Base-by-base conservation (phyloP, 2,329 filamentous ascomycete species). In the Epichloe gansuensis region DNA sequence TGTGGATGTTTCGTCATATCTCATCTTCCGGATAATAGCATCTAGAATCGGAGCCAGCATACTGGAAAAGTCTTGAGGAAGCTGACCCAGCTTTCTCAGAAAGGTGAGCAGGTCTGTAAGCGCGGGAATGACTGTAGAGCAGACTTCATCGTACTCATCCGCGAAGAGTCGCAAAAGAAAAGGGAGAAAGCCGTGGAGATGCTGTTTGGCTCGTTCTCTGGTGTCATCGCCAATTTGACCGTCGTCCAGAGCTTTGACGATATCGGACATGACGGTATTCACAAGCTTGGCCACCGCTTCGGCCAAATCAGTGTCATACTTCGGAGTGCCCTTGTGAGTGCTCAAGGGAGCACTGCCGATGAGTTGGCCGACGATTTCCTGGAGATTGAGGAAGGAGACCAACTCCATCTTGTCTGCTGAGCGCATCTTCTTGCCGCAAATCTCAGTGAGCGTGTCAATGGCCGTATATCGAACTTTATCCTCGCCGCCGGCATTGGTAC, bases 391-490 rank as follows among this genome's bases (percentile, higher is more conserved):
- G 67, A 95, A 95, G 25, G 82, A 74, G 59, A 98, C 94, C 75
- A 98, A 83, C 61, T 94, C 85, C 61, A 95, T 85, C 76, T 98
- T 98, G 72, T 97, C 91, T 39, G 80, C 75, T 2, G 89, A 77
- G 61, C 88, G 89, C 93, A 98, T 98, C 75, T 97, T 97, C 77
- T 98, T 98, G 66, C 84, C 86, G 53, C 95, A 87, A 59, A 95
- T 95, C 70, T 98, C 91, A 5, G 89, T 95, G 64, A 98, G 85
- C 31, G 93, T 89, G 63, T 96, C 89, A 60, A 97, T 89, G 50
- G 93, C 91, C 17, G 89, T 86, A 70, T 95, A 87, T 57, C 90
- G 82, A 57, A 95, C 85, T 65, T 83, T 87, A 64, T 94, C 89
- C 69, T 86, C 74, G 64, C 77, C 67, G 61, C 80, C 70, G 61